Percentiles rank a stretch among this genome's conserved stretches.
Conservation (phyloP, 2,329 filamentous ascomycete species). For the Trichoderma afroharzianum region DNA sequence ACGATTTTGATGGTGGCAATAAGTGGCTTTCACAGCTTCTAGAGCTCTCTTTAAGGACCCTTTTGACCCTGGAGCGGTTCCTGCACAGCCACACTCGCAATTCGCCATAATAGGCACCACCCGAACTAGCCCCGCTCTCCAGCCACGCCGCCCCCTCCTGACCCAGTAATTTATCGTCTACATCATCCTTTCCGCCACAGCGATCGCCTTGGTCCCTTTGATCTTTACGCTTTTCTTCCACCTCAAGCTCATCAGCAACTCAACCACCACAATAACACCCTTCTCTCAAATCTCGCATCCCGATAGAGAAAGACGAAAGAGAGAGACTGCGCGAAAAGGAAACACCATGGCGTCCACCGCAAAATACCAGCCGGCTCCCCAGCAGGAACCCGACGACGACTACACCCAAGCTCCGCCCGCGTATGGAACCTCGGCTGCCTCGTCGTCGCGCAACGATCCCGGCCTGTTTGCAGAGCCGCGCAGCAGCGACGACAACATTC, state of each 20-base stretch:
- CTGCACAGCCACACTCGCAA: constrained; percentile 4
- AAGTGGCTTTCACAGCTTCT: neutral
- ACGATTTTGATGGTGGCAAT: neutral
- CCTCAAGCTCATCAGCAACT: neutral
- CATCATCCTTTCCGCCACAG: constrained; percentile 20
- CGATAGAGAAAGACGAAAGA: neutral
- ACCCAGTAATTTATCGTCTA: constrained; percentile 8
- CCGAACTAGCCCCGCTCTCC: neutral
- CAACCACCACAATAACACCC: neutral
- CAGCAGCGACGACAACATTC: constrained; percentile 82
- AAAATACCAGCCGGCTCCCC: constrained; percentile 79
- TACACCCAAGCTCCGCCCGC: constrained; percentile 80
- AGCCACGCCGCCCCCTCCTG: constrained; percentile 18
- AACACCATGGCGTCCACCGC: constrained; percentile 66
- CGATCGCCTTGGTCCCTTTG: constrained; percentile 4
- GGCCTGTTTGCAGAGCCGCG: constrained; percentile 67
- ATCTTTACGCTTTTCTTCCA: neutral
- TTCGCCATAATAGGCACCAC: neutral
- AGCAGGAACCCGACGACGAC: constrained; percentile 81
- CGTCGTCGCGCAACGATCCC: constrained; percentile 51
- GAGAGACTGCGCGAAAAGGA: neutral
- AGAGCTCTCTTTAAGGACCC: too few relatives aligned
- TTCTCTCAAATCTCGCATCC: neutral
- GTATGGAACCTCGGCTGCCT: constrained; percentile 55
- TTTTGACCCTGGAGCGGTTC: neutral